These are phyloP conservation scores for Pichia sp. DNA, from an alignment of 1,139 yeast species.

Conservation along the genomic window DNA sequence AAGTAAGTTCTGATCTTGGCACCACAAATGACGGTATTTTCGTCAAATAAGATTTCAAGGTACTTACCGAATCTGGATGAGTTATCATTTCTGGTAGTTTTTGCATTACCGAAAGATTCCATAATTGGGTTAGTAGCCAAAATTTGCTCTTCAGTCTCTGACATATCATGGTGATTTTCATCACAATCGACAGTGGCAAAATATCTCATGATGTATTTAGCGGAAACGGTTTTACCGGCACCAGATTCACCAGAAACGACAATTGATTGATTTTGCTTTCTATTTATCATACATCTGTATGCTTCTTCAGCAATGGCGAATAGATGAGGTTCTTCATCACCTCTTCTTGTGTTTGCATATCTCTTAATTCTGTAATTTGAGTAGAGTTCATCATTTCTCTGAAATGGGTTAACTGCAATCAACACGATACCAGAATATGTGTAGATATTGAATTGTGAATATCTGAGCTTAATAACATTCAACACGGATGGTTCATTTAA, in stretches of 20 bases:
- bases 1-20: constrained; percentile 91
- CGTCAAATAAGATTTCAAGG: constrained; percentile 80
- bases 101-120: constrained; percentile 99
- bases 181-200: constrained; percentile 83
- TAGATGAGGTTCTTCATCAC: constrained; percentile 92
- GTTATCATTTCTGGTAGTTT: constrained; percentile 94
- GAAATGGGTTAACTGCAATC: constrained; percentile 95
- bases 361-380: constrained; percentile 90
- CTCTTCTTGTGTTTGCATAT: constrained; percentile 86
- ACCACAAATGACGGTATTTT: constrained; percentile 73
- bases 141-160: constrained; percentile 89
- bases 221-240: constrained; percentile 97
- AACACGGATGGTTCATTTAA: constrained; percentile 94
- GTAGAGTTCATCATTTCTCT: constrained; percentile 82
- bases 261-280: constrained; percentile 82
- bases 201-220: constrained; percentile 95
- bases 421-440: constrained; percentile 96
- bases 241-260: constrained; percentile 98
- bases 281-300: constrained; percentile 88
- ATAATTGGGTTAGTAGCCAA: constrained; percentile 96
- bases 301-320: constrained; percentile 99
- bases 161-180: constrained; percentile 59
- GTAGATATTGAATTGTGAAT: constrained; percentile 82
- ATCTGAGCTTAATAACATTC: constrained; percentile 87
- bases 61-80: constrained; percentile 97